Evolutionary conservation across 1,284 basidiomycete species (phyloP).

Genomic region (Lentinula novae-zelandiae): DNA sequence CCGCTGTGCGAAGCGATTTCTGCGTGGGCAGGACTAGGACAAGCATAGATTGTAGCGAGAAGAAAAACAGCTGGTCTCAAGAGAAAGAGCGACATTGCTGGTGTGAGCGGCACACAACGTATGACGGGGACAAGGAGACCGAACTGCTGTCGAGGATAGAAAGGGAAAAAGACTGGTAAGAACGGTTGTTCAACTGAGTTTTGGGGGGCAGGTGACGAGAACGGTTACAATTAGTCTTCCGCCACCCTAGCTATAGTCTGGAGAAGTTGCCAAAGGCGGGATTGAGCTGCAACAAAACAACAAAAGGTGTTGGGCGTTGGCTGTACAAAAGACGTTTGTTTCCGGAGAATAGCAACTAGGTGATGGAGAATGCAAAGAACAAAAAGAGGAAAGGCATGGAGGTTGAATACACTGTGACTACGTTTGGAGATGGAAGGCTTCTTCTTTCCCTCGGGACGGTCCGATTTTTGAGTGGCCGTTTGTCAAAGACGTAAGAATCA

Average conservation of each 20-base stretch:
- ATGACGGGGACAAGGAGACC: neutral
- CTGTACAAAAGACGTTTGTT: neutral
- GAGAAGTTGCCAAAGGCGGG: neutral
- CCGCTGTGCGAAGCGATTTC: neutral
- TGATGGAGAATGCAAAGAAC: neutral
- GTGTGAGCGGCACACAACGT: neutral
- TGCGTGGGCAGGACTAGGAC: neutral
- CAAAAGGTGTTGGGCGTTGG: neutral
- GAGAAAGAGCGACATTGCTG: slow-evolving; percentile 7
- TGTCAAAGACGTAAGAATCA: neutral
- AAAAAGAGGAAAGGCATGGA: neutral
- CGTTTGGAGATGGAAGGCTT: neutral
- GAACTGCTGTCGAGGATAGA: neutral
- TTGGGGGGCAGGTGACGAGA: neutral
- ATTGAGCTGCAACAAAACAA: neutral
- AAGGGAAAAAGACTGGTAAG: neutral
- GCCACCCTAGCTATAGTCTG: neutral
- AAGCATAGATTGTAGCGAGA: neutral
- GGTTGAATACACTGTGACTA: neutral
- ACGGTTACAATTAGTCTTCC: slow-evolving; percentile 2
- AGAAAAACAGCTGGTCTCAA: slow-evolving; percentile 5
- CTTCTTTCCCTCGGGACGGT: neutral
- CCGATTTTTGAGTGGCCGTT: neutral
- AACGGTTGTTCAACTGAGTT: neutral
- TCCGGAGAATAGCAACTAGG: neutral